A percentile compares a stretch with the other conserved stretches of the same genome.
phyloP scores from a whole-genome alignment of 2,329 filamentous ascomycete species.

The Cytospora mali region DNA sequence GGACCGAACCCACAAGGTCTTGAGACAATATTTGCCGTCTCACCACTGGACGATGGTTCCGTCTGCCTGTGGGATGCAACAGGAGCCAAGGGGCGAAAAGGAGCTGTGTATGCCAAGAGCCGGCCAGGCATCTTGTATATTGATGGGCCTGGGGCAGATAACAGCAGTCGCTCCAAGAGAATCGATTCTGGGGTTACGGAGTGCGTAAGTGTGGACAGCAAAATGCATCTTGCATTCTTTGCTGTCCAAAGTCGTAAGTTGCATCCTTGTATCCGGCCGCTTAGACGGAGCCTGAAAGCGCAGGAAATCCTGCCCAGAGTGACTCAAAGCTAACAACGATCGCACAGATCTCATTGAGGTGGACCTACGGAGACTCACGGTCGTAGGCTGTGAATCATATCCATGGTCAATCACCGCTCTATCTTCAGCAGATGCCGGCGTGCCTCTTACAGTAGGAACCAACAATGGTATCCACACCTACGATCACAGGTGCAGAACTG shows the following conservation, averaged over 20 bases:
- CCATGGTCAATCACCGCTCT: constrained; percentile 83
- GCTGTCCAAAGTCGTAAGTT: constrained; percentile 71
- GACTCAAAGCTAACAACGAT: constrained; percentile 25
- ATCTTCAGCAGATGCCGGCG: constrained; percentile 66
- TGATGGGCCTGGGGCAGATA: constrained; percentile 49
- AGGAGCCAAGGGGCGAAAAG: constrained; percentile 55
- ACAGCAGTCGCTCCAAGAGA: constrained; percentile 58
- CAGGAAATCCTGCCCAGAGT: background rate
- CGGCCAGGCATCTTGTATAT: constrained; percentile 66
- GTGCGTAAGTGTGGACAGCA: constrained; percentile 77
- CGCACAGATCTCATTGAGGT: constrained; percentile 72
- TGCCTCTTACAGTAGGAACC: constrained; percentile 83
- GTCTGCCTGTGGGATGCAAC: constrained; percentile 84
- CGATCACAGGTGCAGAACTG: constrained; percentile 63
- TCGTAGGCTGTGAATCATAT: constrained; percentile 71
- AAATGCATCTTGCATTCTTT: constrained; percentile 71
- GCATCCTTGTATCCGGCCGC: background rate
- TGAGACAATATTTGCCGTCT: constrained; percentile 61
- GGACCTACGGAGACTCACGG: constrained; percentile 72
- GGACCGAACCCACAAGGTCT: constrained; percentile 51
- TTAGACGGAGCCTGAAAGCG: background rate
- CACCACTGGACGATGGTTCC: constrained; percentile 82
- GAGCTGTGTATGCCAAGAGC: constrained; percentile 68
- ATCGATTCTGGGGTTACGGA: constrained; percentile 77
- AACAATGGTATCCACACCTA: constrained; percentile 80